Evolutionary conservation across 495 filamentous ascomycete genomes (phyloP), one percentile per base, ranked within the genome.

Genomic region (Daldinia childiae): DNA sequence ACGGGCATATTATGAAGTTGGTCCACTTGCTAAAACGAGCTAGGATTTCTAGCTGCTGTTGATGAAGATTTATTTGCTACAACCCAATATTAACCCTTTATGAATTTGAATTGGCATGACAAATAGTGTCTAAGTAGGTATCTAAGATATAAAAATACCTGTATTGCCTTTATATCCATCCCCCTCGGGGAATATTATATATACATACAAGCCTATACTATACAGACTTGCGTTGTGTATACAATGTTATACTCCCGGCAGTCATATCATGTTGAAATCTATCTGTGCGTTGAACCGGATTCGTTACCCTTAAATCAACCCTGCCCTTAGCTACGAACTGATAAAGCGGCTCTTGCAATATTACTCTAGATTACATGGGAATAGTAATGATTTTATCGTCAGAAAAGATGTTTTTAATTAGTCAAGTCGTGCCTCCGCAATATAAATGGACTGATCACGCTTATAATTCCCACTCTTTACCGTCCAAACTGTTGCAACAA

Each of bases 1-100:
- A 61, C 58, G 65, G 65, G 65, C 65, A 54, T 21, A 27, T 52
- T 14, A 14, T 26, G 6, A 3, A 60, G 15, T 1, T 11, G 24
- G 34, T 2, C 38, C 57, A 45, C 57, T 43, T 26, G 14, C 7
- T n/a, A n/a, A n/a, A 30, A n/a, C 19, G 4, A 21, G 32, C 32
- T 41, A 38, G 24, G 39, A 27, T 24, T 1, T 12, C 14, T 54
- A 30, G 50, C 2, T 48, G 50, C 24, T 54, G 27, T 8, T 4
- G 17, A 19, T 34, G 30, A 36, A 36, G n/a, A 4, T 36, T 21
- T 11, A 4, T 57, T 32, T 24, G n/a, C 30, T 48, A 24, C 24
- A 21, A 48, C 24, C 7, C 19, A 24, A 14, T 48, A 48, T 48
- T 1, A 48, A 48, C 19, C 43, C 0, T 5, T 3, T 17, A 0